A percentile compares a stretch with the other conserved stretches of the same genome.
Evolutionary conservation across 108 stramenopile genomes (phyloP).

Genomic region (Stephanodiscus triporus): DNA sequence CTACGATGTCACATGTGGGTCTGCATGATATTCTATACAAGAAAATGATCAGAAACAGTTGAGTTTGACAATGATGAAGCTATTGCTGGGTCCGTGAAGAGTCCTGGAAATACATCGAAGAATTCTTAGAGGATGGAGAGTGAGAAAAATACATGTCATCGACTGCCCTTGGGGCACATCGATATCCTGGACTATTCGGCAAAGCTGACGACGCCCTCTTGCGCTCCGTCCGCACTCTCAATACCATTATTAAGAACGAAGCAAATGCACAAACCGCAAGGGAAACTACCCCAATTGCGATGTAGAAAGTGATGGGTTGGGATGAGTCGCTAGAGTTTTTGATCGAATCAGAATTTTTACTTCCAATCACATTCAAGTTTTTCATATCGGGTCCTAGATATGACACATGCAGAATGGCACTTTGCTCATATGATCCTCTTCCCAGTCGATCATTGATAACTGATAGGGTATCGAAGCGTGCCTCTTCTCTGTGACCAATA

Average conservation of each 20-base stretch:
- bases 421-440: conserved; percentile 13
- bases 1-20: too few relatives aligned
- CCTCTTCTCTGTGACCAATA: conserved; percentile 17
- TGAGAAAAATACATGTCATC: conserved; percentile 2
- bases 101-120: not conserved
- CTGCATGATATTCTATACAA: too few relatives aligned
- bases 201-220: conserved; percentile 8
- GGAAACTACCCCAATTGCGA: conserved; percentile 22
- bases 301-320: conserved; percentile 17
- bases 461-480: conserved; percentile 19
- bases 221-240: conserved; percentile 22
- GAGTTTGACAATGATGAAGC: not conserved
- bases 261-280: conserved; percentile 25
- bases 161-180: not conserved
- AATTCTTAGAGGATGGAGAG: not conserved
- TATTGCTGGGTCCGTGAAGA: not conserved
- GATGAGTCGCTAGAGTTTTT: not conserved
- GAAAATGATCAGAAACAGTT: not conserved
- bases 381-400: conserved; percentile 36
- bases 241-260: conserved; percentile 4
- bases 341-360: conserved; percentile 7
- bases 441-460: conserved; percentile 27
- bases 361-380: not conserved
- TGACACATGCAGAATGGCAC: conserved; percentile 15
- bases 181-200: not conserved